A percentile compares a stretch with the other conserved stretches of the same genome.
Evolutionary conservation across 1,284 basidiomycete species (phyloP).

Genomic region (Sparassis latifolia): DNA sequence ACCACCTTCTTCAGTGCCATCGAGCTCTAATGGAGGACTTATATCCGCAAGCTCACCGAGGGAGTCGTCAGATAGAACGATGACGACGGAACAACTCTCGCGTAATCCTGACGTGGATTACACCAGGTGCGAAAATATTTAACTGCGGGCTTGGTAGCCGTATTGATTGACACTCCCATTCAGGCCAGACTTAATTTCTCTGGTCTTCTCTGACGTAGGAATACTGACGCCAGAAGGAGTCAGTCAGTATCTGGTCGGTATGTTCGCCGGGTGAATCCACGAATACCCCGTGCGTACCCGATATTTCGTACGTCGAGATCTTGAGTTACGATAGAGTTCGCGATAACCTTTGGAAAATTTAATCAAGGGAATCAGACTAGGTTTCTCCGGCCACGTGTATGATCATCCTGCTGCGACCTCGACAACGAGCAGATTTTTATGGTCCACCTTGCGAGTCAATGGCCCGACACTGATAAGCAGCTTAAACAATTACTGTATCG

Average conservation of each 20-base stretch:
- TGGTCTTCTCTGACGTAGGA: slow-evolving; percentile 89
- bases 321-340: slow-evolving; percentile 29
- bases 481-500: neutral
- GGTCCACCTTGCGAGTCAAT: neutral
- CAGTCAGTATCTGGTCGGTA: slow-evolving; percentile 85
- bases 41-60: no score
- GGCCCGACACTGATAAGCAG: slow-evolving; percentile 1
- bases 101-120: slow-evolving; percentile 80
- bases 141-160: neutral
- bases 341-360: slow-evolving; percentile 29
- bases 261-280: slow-evolving; percentile 66
- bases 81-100: slow-evolving; percentile 69
- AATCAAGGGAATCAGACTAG: slow-evolving; percentile 18
- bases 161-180: neutral
- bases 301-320: slow-evolving; percentile 13
- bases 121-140: slow-evolving; percentile 50
- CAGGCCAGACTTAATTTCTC: slow-evolving; percentile 82
- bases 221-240: slow-evolving; percentile 89
- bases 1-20: no score
- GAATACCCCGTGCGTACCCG: no score
- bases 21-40: no score
- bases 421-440: neutral
- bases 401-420: slow-evolving; percentile 8
- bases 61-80: slow-evolving; percentile 23
- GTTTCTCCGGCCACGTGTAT: slow-evolving; percentile 24